A percentile compares a stretch with the other conserved stretches of the same genome.
These are phyloP conservation scores for Symbiodinium natans DNA, from an alignment of 73 alveolate genomes.

Conservation along the genomic window DNA sequence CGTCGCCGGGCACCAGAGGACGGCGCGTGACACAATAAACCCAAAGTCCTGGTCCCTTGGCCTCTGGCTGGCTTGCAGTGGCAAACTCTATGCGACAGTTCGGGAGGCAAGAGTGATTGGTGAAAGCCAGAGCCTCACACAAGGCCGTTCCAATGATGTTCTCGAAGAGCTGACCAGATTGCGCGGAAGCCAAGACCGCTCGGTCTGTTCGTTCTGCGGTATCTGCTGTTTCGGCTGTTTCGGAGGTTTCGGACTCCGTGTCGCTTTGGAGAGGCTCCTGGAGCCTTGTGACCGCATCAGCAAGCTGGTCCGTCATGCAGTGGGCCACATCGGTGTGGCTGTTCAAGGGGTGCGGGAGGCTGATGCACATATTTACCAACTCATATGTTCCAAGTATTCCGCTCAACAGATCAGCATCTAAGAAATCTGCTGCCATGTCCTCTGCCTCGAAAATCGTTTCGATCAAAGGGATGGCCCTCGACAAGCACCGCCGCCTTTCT, in stretches of 20 bases:
- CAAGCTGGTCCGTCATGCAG: slow-evolving; percentile 5
- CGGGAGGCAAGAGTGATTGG: slow-evolving; percentile 59
- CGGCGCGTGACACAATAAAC: slow-evolving; percentile 73
- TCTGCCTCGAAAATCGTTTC: neutral
- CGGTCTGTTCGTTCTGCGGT: neutral
- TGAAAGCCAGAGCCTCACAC: slow-evolving; percentile 85
- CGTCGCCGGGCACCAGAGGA: slow-evolving; percentile 83
- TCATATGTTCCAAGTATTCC: slow-evolving; percentile 54
- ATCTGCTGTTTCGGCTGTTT: too few relatives aligned
- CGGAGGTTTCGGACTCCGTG: neutral
- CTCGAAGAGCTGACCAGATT: neutral
- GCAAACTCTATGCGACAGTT: slow-evolving; percentile 86
- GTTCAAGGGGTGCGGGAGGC: slow-evolving; percentile 71
- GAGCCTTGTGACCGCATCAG: neutral
- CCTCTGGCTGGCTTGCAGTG: slow-evolving; percentile 65
- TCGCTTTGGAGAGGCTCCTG: slow-evolving; percentile 26
- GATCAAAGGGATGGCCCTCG: neutral
- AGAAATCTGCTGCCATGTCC: slow-evolving; percentile 3
- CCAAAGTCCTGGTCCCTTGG: slow-evolving; percentile 88
- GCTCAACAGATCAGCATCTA: slow-evolving; percentile 46
- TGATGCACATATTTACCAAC: slow-evolving; percentile 62
- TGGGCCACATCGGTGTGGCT: neutral
- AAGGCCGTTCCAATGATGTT: slow-evolving; percentile 74
- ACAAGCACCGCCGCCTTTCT: neutral
- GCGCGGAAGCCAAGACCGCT: neutral